phyloP scores from a whole-genome alignment of 140 eudicot genomes.

The Bidens hawaiensis region DNA sequence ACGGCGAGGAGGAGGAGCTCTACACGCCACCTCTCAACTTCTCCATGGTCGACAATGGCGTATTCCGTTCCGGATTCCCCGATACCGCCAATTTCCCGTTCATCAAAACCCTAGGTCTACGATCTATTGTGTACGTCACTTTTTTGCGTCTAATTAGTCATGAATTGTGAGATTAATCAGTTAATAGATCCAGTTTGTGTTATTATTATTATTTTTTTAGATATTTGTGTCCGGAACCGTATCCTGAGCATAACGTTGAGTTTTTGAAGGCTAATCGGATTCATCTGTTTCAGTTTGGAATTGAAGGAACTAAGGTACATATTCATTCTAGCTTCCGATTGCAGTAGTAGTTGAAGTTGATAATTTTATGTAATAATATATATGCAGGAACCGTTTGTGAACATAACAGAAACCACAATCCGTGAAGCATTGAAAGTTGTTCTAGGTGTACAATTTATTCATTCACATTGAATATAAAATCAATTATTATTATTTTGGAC shows the following conservation, averaged over 20 bases:
- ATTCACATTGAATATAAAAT: not conserved
- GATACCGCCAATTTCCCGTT: conserved; percentile 55
- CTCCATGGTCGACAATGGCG: conserved; percentile 78
- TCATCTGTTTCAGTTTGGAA: conserved; percentile 74
- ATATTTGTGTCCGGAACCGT: conserved; percentile 87
- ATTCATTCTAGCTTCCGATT: not conserved
- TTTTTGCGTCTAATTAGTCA: too few relatives aligned
- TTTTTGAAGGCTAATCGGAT: conserved; percentile 57
- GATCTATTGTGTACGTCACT: conserved; percentile 69
- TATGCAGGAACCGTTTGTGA: conserved; percentile 81
- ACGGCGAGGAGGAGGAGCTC: conserved; percentile 35
- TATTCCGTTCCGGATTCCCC: conserved; percentile 67
- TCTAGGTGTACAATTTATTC: conserved; percentile 39
- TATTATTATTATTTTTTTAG: conserved; percentile 25
- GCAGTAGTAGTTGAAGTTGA: too few relatives aligned
- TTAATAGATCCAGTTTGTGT: not conserved
- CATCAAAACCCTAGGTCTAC: conserved; percentile 72
- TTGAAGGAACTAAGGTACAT: conserved; percentile 74
- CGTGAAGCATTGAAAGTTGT: conserved; percentile 78
- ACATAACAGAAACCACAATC: conserved; percentile 65
- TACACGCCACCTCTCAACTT: conserved; percentile 78
- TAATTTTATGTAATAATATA: not conserved
- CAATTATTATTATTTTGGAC: not conserved
- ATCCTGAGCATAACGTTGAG: conserved; percentile 68
- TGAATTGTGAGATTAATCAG: not conserved